Conservation (phyloP, 306 rosid species). For the Abrus pulchellus region DNA sequence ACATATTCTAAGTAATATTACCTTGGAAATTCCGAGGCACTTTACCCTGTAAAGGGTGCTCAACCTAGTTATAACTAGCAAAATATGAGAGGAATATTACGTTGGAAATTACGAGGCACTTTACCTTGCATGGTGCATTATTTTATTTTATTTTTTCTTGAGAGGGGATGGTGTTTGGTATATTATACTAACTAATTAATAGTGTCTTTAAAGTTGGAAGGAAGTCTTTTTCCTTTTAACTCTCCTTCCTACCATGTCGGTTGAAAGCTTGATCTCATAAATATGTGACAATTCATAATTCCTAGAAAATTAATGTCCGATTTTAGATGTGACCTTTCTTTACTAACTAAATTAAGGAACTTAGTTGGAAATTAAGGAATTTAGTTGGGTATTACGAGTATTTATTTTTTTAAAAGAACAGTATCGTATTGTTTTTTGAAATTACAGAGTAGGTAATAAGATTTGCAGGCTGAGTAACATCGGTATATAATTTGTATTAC, state of each 20-base stretch:
- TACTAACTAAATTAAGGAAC: neutral
- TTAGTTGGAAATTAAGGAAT: neutral
- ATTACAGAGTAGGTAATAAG: neutral
- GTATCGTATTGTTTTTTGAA: neutral
- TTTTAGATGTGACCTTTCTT: constrained; percentile 41
- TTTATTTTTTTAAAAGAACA: neutral
- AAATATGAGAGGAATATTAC: constrained; percentile 28
- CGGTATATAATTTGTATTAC: neutral
- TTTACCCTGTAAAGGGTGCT: neutral
- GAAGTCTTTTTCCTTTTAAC: constrained; percentile 19
- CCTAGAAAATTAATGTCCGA: constrained; percentile 18
- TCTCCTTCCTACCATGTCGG: constrained; percentile 48
- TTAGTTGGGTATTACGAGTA: too few relatives aligned
- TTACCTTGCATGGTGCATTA: neutral
- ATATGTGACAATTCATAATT: constrained; percentile 30
- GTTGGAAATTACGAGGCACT: constrained; percentile 42
- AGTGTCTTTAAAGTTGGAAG: constrained; percentile 9
- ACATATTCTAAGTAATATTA: neutral
- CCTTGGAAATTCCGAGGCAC: too few relatives aligned
- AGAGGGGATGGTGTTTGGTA: neutral
- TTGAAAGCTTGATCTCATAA: constrained; percentile 44
- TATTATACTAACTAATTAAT: neutral
- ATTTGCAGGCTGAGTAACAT: neutral
- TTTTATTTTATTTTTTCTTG: too few relatives aligned
- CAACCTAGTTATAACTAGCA: neutral